These are phyloP conservation scores for Linnemannia hyalina DNA, from an alignment of 192 early-diverging fungal genomes.

Conservation along the genomic window DNA sequence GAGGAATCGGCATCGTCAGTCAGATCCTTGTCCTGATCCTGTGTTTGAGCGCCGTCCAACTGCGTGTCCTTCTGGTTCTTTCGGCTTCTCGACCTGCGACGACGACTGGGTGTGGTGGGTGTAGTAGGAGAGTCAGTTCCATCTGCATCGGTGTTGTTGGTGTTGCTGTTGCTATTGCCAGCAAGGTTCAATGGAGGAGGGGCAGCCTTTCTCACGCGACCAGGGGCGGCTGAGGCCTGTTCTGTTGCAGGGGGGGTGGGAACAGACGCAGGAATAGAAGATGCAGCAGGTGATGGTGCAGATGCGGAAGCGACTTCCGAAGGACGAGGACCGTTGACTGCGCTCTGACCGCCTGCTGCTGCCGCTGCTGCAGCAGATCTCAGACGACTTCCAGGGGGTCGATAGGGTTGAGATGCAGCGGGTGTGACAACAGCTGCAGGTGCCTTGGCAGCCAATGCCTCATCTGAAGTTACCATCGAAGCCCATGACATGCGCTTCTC, in stretches of 20 bases:
- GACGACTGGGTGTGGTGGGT: conserved; percentile 37
- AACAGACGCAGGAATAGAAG: neutral
- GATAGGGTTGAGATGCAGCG: conserved; percentile 38
- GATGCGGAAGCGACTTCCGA: neutral
- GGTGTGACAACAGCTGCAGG: neutral
- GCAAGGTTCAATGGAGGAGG: conserved; percentile 40
- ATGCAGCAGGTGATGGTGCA: neutral
- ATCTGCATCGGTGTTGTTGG: neutral
- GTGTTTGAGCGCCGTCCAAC: conserved; percentile 2
- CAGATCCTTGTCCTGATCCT: conserved; percentile 8
- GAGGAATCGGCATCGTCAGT: neutral
- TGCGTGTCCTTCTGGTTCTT: conserved; percentile 46
- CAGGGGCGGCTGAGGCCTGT: neutral
- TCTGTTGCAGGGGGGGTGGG: neutral
- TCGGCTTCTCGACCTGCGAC: conserved; percentile 45
- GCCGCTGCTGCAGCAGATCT: conserved; percentile 15
- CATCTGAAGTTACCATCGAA: conserved; percentile 47
- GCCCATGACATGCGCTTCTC: conserved; percentile 55
- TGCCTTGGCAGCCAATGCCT: neutral
- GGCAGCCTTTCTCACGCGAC: conserved; percentile 21
- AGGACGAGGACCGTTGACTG: conserved; percentile 4
- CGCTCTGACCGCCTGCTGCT: conserved; percentile 5
- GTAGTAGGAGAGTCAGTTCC: conserved; percentile 29
- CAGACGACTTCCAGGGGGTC: conserved; percentile 46
- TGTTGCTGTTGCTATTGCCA: conserved; percentile 19